Base-by-base conservation (phyloP, 139 green algal species). In the Desmodesmus armatus region DNA sequence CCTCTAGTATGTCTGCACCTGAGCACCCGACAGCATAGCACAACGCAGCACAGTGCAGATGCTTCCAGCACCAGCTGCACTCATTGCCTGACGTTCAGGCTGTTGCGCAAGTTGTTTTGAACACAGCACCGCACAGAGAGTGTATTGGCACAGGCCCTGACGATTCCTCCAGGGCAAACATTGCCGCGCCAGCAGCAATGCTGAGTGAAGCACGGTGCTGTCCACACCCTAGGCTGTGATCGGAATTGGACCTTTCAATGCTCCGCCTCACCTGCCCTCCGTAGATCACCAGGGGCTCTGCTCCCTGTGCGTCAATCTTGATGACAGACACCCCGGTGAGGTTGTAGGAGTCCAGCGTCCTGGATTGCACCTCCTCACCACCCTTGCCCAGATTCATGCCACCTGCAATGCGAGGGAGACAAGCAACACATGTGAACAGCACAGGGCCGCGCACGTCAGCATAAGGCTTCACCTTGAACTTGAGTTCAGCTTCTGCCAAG, bases 221-320 rank as follows among this genome's bases (percentile, higher is more conserved):
- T 35, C 35, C 33, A 72, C 65, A 39, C 37, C 0, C 35, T 69
- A 29, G 60, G n/a, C n/a, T n/a, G n/a, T n/a, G n/a, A n/a, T n/a
- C n/a, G n/a, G n/a, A n/a, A n/a, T n/a, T n/a, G n/a, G n/a, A n/a
- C n/a, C n/a, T n/a, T n/a, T n/a, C n/a, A n/a, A n/a, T n/a, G n/a
- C n/a, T n/a, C n/a, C n/a, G n/a, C n/a, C n/a, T 43, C 5, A 39
- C 40, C 69, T 33, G 73, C 19, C 29, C 73, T 13, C 73, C 73
- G 47, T 80, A 80, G 31, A 80, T 43, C 25, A 65, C 15, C 73
- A 65, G 47, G 29, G 40, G 65, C 31, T 80, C 73, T 3, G 73
- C 73, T n/a, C 73, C 73, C 31, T 80, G 73, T 2, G 66, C 35
- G 40, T 78, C 71, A 25, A 78, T 27, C 70, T 78, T 78, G 39